Evolutionary conservation across 2,329 filamentous ascomycete genomes (phyloP).

Genomic region (Penicillium sp.): DNA sequence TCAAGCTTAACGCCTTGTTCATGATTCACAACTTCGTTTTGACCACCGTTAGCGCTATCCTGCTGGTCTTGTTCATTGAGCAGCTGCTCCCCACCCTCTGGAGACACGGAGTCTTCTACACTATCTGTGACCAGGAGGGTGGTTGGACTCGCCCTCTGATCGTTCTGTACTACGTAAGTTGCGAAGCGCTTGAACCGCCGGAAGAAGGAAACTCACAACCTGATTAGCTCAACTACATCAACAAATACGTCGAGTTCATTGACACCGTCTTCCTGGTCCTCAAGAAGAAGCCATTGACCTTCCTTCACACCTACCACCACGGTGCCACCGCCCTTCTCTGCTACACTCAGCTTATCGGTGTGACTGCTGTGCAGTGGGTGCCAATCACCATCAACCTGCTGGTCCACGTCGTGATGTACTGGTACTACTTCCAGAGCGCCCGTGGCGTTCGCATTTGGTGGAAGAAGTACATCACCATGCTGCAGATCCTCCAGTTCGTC

Average conservation of each 20-base stretch:
- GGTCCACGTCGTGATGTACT: constrained; percentile 99
- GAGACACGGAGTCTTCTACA: constrained; percentile 73
- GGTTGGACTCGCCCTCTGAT: constrained; percentile 92
- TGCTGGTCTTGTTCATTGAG: constrained; percentile 80
- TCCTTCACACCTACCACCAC: constrained; percentile 98
- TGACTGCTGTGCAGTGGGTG: constrained; percentile 90
- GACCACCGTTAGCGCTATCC: constrained; percentile 69
- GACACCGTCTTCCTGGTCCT: constrained; percentile 95
- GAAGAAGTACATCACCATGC: constrained; percentile 98
- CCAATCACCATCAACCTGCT: constrained; percentile 83
- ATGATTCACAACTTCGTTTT: constrained; percentile 95
- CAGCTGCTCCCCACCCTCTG: constrained; percentile 77
- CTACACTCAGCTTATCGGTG: constrained; percentile 91
- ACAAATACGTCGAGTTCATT: constrained; percentile 91
- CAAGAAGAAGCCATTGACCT: constrained; percentile 99
- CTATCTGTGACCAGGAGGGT: constrained; percentile 67
- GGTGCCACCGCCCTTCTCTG: constrained; percentile 92
- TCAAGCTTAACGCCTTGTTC: constrained; percentile 82
- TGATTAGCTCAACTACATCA: constrained; percentile 83
- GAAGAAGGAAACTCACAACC: constrained; percentile 25
- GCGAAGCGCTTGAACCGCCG: background rate
- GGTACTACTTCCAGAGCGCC: constrained; percentile 99
- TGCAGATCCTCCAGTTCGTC: constrained; percentile 94
- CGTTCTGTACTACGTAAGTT: constrained; percentile 87
- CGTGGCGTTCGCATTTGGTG: constrained; percentile 95